Evolutionary conservation across 2,329 filamentous ascomycete genomes (phyloP).

Genomic region (Hypoxylon sp.): DNA sequence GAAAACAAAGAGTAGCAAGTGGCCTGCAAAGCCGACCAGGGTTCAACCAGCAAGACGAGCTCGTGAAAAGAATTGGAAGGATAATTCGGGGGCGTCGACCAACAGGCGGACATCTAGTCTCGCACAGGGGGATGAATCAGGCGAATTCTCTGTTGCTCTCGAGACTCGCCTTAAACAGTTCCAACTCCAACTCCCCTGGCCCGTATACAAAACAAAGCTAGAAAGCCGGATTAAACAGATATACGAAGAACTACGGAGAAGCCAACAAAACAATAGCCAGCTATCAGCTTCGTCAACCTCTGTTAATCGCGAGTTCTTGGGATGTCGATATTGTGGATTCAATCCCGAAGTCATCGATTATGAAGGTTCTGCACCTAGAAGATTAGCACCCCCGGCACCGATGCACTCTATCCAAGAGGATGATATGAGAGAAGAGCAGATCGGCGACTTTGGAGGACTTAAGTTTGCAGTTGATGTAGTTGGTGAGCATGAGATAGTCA

Average conservation of each 20-base stretch:
- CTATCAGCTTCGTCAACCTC: not conserved
- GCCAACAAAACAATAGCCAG: not conserved
- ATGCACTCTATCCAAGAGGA: slow-evolving; percentile 44
- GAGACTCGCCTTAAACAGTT: slow-evolving; percentile 19
- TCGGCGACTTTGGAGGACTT: slow-evolving; percentile 43
- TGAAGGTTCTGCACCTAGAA: slow-evolving; percentile 25
- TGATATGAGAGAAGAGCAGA: slow-evolving; percentile 32
- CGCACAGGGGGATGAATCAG: not conserved
- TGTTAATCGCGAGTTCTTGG: slow-evolving; percentile 18
- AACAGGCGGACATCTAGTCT: slow-evolving; percentile 19
- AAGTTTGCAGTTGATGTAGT: slow-evolving; percentile 48
- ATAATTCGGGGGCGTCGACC: not conserved
- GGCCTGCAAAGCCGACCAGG: slow-evolving; percentile 37
- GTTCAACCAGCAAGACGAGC: slow-evolving; percentile 47
- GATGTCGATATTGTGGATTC: slow-evolving; percentile 51
- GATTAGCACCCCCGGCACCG: slow-evolving; percentile 46
- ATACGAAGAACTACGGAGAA: not conserved
- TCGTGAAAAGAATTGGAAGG: slow-evolving; percentile 38
- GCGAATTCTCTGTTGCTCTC: slow-evolving; percentile 1
- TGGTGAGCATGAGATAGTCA: slow-evolving; percentile 37
- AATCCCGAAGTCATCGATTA: slow-evolving; percentile 26
- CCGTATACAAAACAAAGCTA: slow-evolving; percentile 32
- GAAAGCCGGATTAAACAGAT: slow-evolving; percentile 16
- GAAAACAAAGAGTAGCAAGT: slow-evolving; percentile 32
- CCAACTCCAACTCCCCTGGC: slow-evolving; percentile 39